Conservation (phyloP, 2,329 filamentous ascomycete genomes). For the Alternaria ventricosa region DNA sequence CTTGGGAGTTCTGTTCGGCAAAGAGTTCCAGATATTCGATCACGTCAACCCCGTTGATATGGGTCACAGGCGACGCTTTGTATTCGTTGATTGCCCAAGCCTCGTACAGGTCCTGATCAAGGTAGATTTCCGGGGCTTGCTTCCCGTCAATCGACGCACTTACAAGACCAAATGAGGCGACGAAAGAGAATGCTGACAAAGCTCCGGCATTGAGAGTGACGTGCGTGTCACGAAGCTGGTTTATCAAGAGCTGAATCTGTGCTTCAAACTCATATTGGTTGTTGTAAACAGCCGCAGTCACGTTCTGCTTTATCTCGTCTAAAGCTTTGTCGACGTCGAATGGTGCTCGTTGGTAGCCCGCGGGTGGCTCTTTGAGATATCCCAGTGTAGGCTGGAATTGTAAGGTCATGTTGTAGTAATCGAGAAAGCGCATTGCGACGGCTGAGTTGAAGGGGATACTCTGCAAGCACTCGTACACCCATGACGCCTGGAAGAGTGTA, state of each 20-base stretch:
- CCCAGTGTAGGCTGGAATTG: constrained; percentile 55
- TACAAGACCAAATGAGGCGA: constrained; percentile 30
- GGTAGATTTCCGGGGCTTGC: constrained; percentile 38
- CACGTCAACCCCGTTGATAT: constrained; percentile 36
- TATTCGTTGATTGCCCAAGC: constrained; percentile 24
- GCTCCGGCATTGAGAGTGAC: constrained; percentile 34
- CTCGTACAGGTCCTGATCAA: constrained; percentile 37
- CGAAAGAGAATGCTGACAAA: constrained; percentile 33
- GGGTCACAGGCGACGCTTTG: background rate
- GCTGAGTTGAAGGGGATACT: constrained; percentile 56
- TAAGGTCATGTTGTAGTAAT: constrained; percentile 55
- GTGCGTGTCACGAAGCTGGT: constrained; percentile 44
- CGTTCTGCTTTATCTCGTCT: constrained; percentile 29
- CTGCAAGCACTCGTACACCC: constrained; percentile 46
- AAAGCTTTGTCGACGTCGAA: constrained; percentile 44
- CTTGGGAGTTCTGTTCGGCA: constrained; percentile 40
- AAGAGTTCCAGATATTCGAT: constrained; percentile 30
- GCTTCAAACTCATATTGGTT: constrained; percentile 51
- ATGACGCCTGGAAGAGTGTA: background rate
- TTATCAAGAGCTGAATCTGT: constrained; percentile 42
- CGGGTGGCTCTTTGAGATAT: constrained; percentile 51
- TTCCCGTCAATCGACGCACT: constrained; percentile 34
- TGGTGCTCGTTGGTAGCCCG: constrained; percentile 51
- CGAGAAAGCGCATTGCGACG: constrained; percentile 52
- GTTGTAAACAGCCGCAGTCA: constrained; percentile 35